These are phyloP conservation scores for Naganishia randhawae DNA, from an alignment of 768 basidiomycete species.

Conservation along the genomic window DNA sequence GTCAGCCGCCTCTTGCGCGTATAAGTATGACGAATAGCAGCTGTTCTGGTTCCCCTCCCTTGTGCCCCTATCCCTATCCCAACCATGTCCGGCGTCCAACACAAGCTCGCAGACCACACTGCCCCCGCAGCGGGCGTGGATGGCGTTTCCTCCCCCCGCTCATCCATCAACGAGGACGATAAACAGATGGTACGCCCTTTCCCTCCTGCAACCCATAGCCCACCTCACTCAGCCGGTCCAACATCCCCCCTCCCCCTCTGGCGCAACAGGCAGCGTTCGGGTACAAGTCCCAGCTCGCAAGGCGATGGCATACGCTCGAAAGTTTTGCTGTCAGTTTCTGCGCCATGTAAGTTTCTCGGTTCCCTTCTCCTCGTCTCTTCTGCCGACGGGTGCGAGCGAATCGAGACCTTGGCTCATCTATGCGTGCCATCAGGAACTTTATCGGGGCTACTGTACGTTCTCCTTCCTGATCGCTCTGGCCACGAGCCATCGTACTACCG, in stretches of 20 bases:
- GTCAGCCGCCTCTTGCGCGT: too few relatives aligned
- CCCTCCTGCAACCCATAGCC: background rate
- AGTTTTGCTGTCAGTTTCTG: conserved; percentile 31
- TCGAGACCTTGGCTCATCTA: background rate
- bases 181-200: conserved; percentile 12
- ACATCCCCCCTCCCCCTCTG: background rate
- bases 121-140: background rate
- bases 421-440: conserved; percentile 21
- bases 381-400: background rate
- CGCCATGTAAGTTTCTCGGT: conserved; percentile 29
- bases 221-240: background rate
- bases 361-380: too few relatives aligned
- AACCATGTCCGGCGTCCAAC: background rate
- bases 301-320: conserved; percentile 28
- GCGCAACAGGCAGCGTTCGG: conserved; percentile 21
- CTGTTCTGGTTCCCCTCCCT: too few relatives aligned
- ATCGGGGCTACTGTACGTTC: conserved; percentile 28
- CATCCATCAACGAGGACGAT: conserved; percentile 12
- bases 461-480: too few relatives aligned
- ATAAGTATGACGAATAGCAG: too few relatives aligned
- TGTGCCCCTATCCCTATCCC: background rate
- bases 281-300: conserved; percentile 30
- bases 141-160: background rate
- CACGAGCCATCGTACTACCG: too few relatives aligned
- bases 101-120: background rate